Conservation (phyloP, 768 basidiomycete species). For the Rhizopogon sp. region DNA sequence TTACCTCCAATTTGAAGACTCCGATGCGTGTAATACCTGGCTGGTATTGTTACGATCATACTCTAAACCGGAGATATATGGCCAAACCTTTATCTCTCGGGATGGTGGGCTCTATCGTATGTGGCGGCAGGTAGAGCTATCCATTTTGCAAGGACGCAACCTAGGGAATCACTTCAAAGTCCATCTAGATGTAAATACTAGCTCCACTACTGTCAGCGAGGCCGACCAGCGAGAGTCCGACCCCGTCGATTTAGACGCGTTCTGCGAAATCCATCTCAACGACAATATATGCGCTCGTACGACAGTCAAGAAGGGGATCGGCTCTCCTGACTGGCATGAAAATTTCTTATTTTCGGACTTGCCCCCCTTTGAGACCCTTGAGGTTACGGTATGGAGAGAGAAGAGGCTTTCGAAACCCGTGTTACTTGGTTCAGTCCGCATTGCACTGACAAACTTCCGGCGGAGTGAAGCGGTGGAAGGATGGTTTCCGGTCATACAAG, state of each 20-base stretch:
- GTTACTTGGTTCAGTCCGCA: constrained; percentile 54
- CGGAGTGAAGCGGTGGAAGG: constrained; percentile 75
- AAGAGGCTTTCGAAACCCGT: constrained; percentile 55
- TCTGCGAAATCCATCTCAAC: constrained; percentile 76
- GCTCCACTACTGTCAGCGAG: constrained; percentile 23
- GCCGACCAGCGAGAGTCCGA: constrained; percentile 39
- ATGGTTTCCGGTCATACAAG: constrained; percentile 73
- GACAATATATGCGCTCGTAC: constrained; percentile 67
- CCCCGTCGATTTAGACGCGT: constrained; percentile 62
- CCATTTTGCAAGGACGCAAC: constrained; percentile 69
- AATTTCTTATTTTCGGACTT: constrained; percentile 67
- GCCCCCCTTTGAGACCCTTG: constrained; percentile 71
- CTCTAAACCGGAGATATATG: constrained; percentile 77
- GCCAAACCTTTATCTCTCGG: constrained; percentile 43
- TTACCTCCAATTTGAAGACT: constrained; percentile 66
- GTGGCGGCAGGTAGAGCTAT: constrained; percentile 79
- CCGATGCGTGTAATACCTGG: constrained; percentile 69
- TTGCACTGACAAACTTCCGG: constrained; percentile 67
- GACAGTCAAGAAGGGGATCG: constrained; percentile 61
- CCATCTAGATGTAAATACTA: constrained; percentile 20
- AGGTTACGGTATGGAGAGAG: constrained; percentile 65
- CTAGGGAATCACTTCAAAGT: constrained; percentile 48
- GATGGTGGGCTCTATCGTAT: constrained; percentile 81
- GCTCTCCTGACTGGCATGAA: constrained; percentile 81
- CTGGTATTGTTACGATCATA: constrained; percentile 76